These are phyloP conservation scores for Cercophora newfieldiana DNA, from an alignment of 495 filamentous ascomycete genomes.

Conservation along the genomic window DNA sequence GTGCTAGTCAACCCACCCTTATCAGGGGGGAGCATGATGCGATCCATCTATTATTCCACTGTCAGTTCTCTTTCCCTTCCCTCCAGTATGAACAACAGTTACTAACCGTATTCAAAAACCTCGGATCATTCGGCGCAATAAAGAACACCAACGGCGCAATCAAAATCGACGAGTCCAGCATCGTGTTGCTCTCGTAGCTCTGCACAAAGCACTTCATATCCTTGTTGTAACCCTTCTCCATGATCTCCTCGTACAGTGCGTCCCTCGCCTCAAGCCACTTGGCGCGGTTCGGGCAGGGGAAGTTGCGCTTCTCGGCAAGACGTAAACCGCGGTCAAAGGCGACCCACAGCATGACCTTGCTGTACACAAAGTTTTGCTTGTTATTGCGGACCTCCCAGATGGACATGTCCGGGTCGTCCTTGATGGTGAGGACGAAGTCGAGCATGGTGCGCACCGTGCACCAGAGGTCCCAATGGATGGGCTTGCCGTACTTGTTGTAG, in stretches of 20 bases:
- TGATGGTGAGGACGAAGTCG: conserved; percentile 56
- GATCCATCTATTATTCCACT: conserved; percentile 50
- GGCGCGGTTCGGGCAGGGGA: conserved; percentile 66
- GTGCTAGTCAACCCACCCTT: conserved; percentile 72
- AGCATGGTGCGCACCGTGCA: conserved; percentile 32
- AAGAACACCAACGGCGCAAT: conserved; percentile 77
- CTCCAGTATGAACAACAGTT: not conserved
- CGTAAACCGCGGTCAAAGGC: conserved; percentile 70
- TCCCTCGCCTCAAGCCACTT: conserved; percentile 64
- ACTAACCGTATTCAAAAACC: conserved; percentile 59
- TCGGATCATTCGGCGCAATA: conserved; percentile 69
- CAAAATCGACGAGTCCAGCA: conserved; percentile 68
- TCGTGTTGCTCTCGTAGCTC: conserved; percentile 66
- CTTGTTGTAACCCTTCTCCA: conserved; percentile 66
- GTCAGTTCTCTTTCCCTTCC: not conserved
- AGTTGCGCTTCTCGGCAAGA: conserved; percentile 65
- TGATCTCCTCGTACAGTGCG: conserved; percentile 68
- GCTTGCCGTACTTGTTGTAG: conserved; percentile 76
- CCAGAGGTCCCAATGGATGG: conserved; percentile 71
- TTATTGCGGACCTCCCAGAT: conserved; percentile 76
- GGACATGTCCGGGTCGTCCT: conserved; percentile 66
- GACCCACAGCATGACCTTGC: conserved; percentile 76
- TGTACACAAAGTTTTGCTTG: conserved; percentile 72
- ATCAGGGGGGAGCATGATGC: conserved; percentile 64
- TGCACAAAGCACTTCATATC: conserved; percentile 67